Conservation (phyloP, 345 rosid genomes). For the Moringa oleifera region DNA sequence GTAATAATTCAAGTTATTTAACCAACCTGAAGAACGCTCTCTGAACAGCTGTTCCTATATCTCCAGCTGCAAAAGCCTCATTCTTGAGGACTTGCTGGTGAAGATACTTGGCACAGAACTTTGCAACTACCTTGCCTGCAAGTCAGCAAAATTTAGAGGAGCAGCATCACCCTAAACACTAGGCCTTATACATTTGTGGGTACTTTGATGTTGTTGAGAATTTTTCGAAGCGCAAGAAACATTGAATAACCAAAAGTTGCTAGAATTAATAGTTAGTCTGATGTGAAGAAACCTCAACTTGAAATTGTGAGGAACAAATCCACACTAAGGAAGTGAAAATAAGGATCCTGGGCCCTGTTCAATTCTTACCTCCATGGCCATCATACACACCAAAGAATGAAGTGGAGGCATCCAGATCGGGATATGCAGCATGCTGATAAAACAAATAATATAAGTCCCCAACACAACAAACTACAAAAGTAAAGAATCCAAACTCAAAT, state of each 20-base stretch:
- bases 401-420: conserved; percentile 72
- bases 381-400: conserved; percentile 97
- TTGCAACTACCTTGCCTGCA: conserved; percentile 90
- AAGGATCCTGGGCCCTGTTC: conserved; percentile 13
- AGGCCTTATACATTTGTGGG: not conserved
- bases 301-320: not conserved
- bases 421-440: conserved; percentile 78
- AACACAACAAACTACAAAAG: too few relatives aligned
- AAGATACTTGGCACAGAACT: conserved; percentile 87
- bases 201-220: not conserved
- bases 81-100: conserved; percentile 74
- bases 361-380: conserved; percentile 95
- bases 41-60: conserved; percentile 60
- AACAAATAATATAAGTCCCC: conserved; percentile 2
- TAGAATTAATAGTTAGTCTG: not conserved
- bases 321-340: conserved; percentile 6
- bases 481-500: too few relatives aligned
- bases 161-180: not conserved
- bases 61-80: conserved; percentile 74
- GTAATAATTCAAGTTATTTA: not conserved
- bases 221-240: too few relatives aligned
- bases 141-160: not conserved
- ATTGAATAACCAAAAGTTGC: not conserved
- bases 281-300: not conserved
- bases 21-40: conserved; percentile 77